These are phyloP conservation scores for Fusarium sp. DNA, from an alignment of 2,329 filamentous ascomycete genomes.

Conservation along the genomic window DNA sequence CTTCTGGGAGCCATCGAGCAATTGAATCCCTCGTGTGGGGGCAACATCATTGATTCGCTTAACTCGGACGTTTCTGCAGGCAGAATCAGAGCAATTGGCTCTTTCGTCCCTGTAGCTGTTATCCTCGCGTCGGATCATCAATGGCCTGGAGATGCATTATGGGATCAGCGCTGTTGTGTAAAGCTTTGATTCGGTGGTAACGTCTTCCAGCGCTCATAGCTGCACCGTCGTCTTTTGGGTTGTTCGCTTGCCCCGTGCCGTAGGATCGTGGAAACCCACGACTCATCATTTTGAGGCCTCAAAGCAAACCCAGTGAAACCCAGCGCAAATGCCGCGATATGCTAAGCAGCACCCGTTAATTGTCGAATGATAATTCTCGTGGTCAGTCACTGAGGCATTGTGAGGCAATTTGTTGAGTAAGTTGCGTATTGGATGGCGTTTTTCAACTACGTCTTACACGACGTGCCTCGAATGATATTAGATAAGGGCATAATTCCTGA, in stretches of 20 bases:
- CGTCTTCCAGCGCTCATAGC: background rate
- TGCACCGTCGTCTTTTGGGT: slow-evolving; percentile 4
- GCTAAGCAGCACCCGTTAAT: slow-evolving; percentile 23
- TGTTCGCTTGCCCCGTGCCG: slow-evolving; percentile 1
- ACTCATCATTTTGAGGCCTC: slow-evolving; percentile 22
- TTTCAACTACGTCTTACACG: slow-evolving; percentile 9
- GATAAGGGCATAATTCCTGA: slow-evolving; percentile 1
- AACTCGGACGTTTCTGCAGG: slow-evolving; percentile 10
- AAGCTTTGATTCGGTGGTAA: slow-evolving; percentile 15
- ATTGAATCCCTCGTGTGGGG: slow-evolving; percentile 18
- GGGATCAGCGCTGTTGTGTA: slow-evolving; percentile 35
- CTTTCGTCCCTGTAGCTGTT: background rate
- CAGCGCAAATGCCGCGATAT: slow-evolving; percentile 25
- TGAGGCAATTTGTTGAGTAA: slow-evolving; percentile 20
- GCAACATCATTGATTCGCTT: slow-evolving; percentile 15
- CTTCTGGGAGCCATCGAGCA: background rate
- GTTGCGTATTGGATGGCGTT: slow-evolving; percentile 33
- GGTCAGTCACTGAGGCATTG: slow-evolving; percentile 18
- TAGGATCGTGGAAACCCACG: slow-evolving; percentile 8
- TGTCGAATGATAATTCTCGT: slow-evolving; percentile 15
- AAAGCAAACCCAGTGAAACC: slow-evolving; percentile 31
- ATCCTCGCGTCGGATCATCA: slow-evolving; percentile 16
- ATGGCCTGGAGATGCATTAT: slow-evolving; percentile 10
- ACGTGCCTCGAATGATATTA: slow-evolving; percentile 14
- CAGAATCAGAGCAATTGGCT: slow-evolving; percentile 2